Base-by-base conservation (phyloP, 441 rosid species). In the Adansonia rubrostipa region DNA sequence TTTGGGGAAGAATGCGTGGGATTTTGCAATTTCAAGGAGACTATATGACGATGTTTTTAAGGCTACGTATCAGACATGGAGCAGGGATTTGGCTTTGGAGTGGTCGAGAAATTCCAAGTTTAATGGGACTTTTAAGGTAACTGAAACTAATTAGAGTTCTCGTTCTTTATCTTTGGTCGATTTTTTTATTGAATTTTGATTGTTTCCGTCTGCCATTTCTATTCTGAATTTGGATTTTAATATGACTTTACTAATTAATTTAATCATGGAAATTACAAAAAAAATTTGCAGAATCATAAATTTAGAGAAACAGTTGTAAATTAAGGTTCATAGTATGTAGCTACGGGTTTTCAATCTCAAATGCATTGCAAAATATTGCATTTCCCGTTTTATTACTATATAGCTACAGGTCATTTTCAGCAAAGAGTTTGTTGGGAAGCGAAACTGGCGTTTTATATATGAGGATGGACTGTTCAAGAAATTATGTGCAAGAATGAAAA, bases 1-100 rank as follows among this genome's bases (percentile, higher is more conserved):
- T 75, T 82, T 94, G 78, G 94, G 89, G 0, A 91, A 91, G 80
- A 87, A 94, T 51, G 79, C 96, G 0, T 96, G 99, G 98, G 98
- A 93, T 84, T 94, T 96, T 77, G 87, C 92, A 0, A 88, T 92
- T 68, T 90, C 92, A 1, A 84, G 84, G 53, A 94, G 80, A 74
- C 81, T 96, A 51, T 88, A 86, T 69, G 93, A 86, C 79, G 97
- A 93, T 69, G 81, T 85, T 67, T 47, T 93, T 22, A 92, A 76
- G 89, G 96, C 94, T 7, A 81, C 90, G 53, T 95, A 95, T 85
- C 95, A 90, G 84, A 88, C 92, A 0, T 78, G 87, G 47, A 89
- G 85, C 83, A 90, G 87, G 89, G 80, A 76, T 9, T 47, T 94
- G 71, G 97, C 87, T 66, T 74, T 94, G 86, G 98, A 93, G 85